These are phyloP conservation scores for Syzygium aromaticum DNA, from an alignment of 345 rosid genomes.

Conservation along the genomic window DNA sequence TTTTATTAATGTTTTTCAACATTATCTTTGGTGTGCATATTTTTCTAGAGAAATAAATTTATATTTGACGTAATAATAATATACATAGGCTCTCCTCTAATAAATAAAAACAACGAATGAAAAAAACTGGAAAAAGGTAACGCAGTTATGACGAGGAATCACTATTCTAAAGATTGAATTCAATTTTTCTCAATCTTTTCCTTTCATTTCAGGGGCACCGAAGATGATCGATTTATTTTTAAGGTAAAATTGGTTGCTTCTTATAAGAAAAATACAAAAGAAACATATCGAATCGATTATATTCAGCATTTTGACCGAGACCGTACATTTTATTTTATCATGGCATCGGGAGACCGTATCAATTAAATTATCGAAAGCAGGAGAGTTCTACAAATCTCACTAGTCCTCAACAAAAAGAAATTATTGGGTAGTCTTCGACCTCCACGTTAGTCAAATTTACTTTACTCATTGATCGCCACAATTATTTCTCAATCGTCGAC, in stretches of 20 bases:
- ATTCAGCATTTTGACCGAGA: neutral
- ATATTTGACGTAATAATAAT: neutral
- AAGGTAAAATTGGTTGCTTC: neutral
- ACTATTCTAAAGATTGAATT: neutral
- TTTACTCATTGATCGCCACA: neutral
- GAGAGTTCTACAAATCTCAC: neutral
- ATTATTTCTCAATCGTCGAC: neutral
- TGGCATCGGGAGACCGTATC: neutral
- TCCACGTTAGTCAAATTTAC: neutral
- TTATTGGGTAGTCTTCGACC: neutral
- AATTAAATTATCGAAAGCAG: neutral
- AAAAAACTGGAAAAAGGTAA: neutral
- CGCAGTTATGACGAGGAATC: neutral
- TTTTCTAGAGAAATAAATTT: too few species aligned
- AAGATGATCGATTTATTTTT: neutral
- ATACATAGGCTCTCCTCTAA: neutral
- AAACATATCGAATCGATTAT: neutral
- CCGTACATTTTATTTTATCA: neutral
- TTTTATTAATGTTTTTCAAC: too few species aligned
- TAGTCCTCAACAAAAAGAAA: neutral
- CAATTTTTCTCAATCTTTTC: neutral
- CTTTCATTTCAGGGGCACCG: neutral
- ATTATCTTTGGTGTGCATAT: too few species aligned
- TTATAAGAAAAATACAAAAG: neutral
- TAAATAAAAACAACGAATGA: neutral